Conservation (phyloP, 2,329 filamentous ascomycete genomes). For the Clathrospora elynae region DNA sequence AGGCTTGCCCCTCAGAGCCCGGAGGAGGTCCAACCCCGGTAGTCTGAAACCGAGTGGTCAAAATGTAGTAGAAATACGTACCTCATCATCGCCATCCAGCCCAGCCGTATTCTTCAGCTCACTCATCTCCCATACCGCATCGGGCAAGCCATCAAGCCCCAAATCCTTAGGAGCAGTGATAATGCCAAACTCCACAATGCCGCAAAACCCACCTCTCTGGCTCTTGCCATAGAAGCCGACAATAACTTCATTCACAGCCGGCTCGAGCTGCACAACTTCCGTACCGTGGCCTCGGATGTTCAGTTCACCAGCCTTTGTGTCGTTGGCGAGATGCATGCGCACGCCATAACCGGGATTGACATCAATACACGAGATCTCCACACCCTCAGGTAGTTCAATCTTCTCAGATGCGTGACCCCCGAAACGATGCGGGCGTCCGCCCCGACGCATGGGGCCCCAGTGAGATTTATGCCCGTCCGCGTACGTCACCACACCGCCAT, state of each 20-base stretch:
- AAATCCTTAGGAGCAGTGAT: conserved; percentile 52
- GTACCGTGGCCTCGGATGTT: conserved; percentile 20
- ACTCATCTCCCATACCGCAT: conserved; percentile 49
- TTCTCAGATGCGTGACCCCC: conserved; percentile 40
- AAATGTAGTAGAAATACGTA: too few species aligned
- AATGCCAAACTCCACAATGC: conserved; percentile 54
- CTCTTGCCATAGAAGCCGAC: conserved; percentile 56
- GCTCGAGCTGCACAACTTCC: conserved; percentile 35
- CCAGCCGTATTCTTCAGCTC: conserved; percentile 49
- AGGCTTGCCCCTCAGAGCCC: too few species aligned
- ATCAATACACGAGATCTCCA: conserved; percentile 41
- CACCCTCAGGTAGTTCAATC: conserved; percentile 32
- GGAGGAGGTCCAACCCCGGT: not conserved
- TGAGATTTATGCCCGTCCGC: conserved; percentile 51
- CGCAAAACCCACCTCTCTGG: conserved; percentile 24
- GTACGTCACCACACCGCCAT: conserved; percentile 56
- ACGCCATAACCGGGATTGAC: conserved; percentile 35
- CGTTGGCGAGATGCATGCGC: conserved; percentile 39
- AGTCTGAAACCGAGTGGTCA: not conserved
- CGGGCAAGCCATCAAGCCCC: conserved; percentile 50
- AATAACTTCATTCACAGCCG: conserved; percentile 47
- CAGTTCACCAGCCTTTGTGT: conserved; percentile 38
- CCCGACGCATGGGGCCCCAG: conserved; percentile 45
- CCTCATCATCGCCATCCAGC: conserved; percentile 2
- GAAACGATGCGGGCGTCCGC: conserved; percentile 39